These are phyloP conservation scores for Triadica sebifera DNA, from an alignment of 345 rosid genomes.

Conservation along the genomic window DNA sequence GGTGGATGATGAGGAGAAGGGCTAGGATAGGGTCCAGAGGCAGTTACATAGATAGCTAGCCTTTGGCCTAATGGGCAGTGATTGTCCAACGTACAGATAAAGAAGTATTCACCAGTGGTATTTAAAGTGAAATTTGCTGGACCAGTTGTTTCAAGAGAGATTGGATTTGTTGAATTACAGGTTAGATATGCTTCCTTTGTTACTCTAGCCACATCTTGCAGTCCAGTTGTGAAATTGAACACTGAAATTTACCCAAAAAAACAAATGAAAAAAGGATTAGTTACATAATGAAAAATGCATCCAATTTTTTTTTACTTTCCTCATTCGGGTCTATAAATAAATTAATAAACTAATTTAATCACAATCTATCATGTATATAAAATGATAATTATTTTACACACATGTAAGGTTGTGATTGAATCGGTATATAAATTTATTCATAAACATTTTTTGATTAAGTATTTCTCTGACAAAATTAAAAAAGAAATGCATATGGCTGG, in stretches of 20 bases:
- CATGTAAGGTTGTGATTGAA: no score
- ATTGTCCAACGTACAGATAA: slow-evolving; percentile 21
- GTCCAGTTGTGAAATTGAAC: slow-evolving; percentile 30
- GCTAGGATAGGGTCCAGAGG: slow-evolving; percentile 16
- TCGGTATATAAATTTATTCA: no score
- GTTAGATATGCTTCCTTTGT: slow-evolving; percentile 15
- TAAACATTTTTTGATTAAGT: no score
- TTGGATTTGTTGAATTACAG: slow-evolving; percentile 21
- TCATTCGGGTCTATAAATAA: no score
- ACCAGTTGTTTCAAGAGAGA: slow-evolving; percentile 1
- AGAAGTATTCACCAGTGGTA: slow-evolving; percentile 12
- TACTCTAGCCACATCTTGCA: slow-evolving; percentile 29
- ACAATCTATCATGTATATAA: no score
- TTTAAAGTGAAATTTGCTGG: slow-evolving; percentile 19
- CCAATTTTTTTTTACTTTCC: no score
- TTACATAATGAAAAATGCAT: no score
- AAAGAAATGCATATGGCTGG: no score
- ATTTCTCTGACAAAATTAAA: no score
- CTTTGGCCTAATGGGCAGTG: slow-evolving; percentile 27
- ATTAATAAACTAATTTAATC: no score
- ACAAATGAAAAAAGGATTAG: no score
- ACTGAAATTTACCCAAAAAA: slow-evolving; percentile 14
- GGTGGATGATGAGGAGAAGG: slow-evolving; percentile 1
- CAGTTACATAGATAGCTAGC: slow-evolving; percentile 14
- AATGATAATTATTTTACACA: no score